Evolutionary conservation across 2,329 filamentous ascomycete genomes (phyloP).

Genomic region (Trichoderma lentiforme): DNA sequence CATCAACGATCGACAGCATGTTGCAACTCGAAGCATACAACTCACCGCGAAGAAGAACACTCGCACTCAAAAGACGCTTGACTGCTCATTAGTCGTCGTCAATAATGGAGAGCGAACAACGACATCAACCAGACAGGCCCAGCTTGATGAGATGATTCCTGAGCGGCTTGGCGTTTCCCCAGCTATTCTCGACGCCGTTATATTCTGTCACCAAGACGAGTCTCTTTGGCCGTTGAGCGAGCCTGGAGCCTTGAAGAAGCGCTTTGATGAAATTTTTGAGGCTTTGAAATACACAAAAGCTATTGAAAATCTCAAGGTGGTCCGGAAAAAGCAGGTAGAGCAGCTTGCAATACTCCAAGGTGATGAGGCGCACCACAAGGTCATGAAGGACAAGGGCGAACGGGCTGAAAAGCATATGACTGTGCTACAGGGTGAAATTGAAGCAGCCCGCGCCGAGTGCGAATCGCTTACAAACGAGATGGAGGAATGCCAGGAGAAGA

Average conservation of each 20-base stretch:
- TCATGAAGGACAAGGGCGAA: conserved; percentile 80
- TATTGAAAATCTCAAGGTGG: conserved; percentile 86
- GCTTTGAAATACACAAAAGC: conserved; percentile 96
- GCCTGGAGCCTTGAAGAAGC: conserved; percentile 79
- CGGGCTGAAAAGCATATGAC: conserved; percentile 63
- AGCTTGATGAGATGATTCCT: conserved; percentile 81
- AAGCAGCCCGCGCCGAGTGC: conserved; percentile 56
- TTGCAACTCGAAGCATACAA: conserved; percentile 79
- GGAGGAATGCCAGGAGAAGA: conserved; percentile 54
- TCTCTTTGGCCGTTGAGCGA: conserved; percentile 96
- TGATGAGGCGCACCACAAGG: conserved; percentile 72
- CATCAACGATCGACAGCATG: conserved; percentile 74
- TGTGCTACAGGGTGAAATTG: conserved; percentile 64
- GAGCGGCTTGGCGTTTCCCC: conserved; percentile 84
- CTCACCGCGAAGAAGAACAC: conserved; percentile 80
- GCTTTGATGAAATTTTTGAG: conserved; percentile 97
- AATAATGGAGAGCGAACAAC: conserved; percentile 76
- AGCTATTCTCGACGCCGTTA: conserved; percentile 88
- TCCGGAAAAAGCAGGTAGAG: conserved; percentile 79
- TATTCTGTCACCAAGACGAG: conserved; percentile 98
- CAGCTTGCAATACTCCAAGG: conserved; percentile 70
- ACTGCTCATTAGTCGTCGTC: conserved; percentile 71
- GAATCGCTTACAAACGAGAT: conserved; percentile 59
- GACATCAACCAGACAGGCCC: conserved; percentile 74
- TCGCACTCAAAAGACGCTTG: conserved; percentile 76